These are phyloP conservation scores for Aureobasidium sp. DNA, from an alignment of 2,329 filamentous ascomycete species.

Conservation along the genomic window DNA sequence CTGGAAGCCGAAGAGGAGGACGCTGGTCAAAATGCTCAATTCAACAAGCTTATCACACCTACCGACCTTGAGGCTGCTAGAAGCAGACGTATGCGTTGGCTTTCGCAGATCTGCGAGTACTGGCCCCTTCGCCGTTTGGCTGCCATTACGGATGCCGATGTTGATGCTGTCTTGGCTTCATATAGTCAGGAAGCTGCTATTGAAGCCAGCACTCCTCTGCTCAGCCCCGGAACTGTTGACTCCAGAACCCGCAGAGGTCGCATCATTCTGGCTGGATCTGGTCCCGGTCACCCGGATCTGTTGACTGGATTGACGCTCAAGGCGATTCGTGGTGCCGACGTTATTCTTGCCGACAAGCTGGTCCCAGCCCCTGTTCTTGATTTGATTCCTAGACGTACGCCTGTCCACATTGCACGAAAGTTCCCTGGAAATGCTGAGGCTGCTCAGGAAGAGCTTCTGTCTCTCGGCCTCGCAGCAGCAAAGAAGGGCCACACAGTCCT, in stretches of 20 bases:
- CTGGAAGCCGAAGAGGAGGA: constrained; percentile 42
- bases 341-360: constrained; percentile 80
- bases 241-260: constrained; percentile 45
- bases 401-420: constrained; percentile 87
- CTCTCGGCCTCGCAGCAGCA: constrained; percentile 63
- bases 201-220: constrained; percentile 22
- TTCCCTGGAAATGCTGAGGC: constrained; percentile 95
- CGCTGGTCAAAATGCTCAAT: constrained; percentile 65
- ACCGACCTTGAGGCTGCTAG: constrained; percentile 66
- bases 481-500: constrained; percentile 69
- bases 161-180: constrained; percentile 65
- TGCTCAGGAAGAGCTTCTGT: constrained; percentile 82
- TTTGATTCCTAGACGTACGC: constrained; percentile 80
- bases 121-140: constrained; percentile 85
- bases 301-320: constrained; percentile 75
- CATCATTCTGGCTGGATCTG: constrained; percentile 84
- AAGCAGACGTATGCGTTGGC: constrained; percentile 80
- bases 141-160: constrained; percentile 68
- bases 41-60: constrained; percentile 74
- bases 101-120: constrained; percentile 95
- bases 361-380: constrained; percentile 78
- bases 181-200: constrained; percentile 40
- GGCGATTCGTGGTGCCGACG: constrained; percentile 64
- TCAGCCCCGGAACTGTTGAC: constrained; percentile 23
- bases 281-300: constrained; percentile 85